A percentile compares a stretch with the other conserved stretches of the same genome.
These are phyloP conservation scores for Candida qinlingensis DNA, from an alignment of 805 yeast species.

Conservation along the genomic window DNA sequence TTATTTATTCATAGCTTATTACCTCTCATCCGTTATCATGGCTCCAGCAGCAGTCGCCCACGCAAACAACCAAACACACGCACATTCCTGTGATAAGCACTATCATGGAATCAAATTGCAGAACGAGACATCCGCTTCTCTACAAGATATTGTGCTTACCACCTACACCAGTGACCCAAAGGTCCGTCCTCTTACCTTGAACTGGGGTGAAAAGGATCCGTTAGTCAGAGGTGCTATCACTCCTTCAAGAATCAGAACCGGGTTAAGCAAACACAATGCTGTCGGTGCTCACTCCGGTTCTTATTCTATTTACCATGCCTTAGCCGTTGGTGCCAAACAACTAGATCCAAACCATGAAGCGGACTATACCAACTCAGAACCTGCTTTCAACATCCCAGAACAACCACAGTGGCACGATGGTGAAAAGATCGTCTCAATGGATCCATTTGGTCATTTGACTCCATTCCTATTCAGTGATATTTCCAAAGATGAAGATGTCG, in stretches of 20 bases:
- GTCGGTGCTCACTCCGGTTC: constrained; percentile 65
- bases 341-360: constrained; percentile 47
- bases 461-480: constrained; percentile 51
- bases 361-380: constrained; percentile 59
- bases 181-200: constrained; percentile 41
- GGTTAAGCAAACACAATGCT: constrained; percentile 50
- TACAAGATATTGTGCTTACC: constrained; percentile 37
- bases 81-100: constrained; percentile 2
- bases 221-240: constrained; percentile 51
- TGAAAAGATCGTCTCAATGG: constrained; percentile 58
- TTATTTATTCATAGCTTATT: too few species aligned
- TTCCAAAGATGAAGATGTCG: constrained; percentile 42
- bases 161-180: constrained; percentile 49
- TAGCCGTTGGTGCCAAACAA: constrained; percentile 58
- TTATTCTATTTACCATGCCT: constrained; percentile 58
- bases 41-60: constrained; percentile 24
- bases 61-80: constrained; percentile 1
- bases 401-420: constrained; percentile 51
- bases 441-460: constrained; percentile 62
- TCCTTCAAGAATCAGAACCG: constrained; percentile 44
- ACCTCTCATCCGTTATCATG: constrained; percentile 11
- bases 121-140: constrained; percentile 16
- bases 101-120: constrained; percentile 15
- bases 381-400: constrained; percentile 50
- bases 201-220: constrained; percentile 50